Base-by-base conservation (phyloP, 257 asterid species). In the Orobanche coerulescens region DNA sequence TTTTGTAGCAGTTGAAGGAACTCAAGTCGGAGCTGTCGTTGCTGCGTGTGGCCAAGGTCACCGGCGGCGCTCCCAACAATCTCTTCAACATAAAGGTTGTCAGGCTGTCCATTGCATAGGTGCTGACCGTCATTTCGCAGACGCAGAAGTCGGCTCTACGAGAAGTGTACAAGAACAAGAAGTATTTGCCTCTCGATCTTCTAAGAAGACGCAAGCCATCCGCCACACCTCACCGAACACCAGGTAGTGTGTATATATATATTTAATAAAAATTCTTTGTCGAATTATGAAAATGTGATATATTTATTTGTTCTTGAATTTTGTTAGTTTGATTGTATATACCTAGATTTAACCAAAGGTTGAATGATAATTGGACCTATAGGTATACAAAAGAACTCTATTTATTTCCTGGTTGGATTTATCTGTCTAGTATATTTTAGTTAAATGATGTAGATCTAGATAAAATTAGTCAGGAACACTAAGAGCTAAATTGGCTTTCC, bases 11-110 rank as follows among this genome's bases (percentile, higher is more conserved):
- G 68, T 65, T 79, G 73, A 79, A 82, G 66, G 89, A 82, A 48
- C 78, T 82, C 60, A 77, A 79, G 75, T 74, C 80, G 58, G 86
- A 82, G 79, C 79, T 79, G 13, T 72, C 85, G 33, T 50, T 75
- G 68, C 83, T 82, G 30, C 79, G 85, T 4, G 88, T 76, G 36
- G 85, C 88, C 0, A 79, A 82, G 64, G 88, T 82, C 25, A 82
- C 88, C 34, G 85, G 85, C 33, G 88, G 88, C 67, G 85, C 88
- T 26, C 85, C 88, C 0, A 79, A 79, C 80, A 82, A 82, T 81
- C 82, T 81, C 33, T 81, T 79, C 18, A 81, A 81, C 25, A 81
- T 81, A 73, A 82, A 80, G 79, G 82, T 80, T 48, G 90, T 83
- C 18, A 78, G 90, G 76, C 51, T 67, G 30, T 80, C 87, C 6